Conservation (phyloP, 2,329 filamentous ascomycete species). For the Colletotrichum falcatum region DNA sequence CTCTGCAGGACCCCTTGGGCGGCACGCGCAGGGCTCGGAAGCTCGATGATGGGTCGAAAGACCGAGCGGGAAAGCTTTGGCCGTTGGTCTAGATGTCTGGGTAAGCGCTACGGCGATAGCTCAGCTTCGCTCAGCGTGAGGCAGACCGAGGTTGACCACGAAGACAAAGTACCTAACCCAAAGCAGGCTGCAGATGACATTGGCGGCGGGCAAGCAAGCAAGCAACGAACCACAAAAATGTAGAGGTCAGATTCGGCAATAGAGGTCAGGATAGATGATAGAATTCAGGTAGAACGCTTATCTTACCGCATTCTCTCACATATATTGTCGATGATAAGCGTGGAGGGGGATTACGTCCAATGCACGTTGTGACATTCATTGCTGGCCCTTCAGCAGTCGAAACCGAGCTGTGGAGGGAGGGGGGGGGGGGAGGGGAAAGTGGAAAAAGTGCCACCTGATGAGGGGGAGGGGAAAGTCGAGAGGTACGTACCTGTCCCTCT, state of each 20-base stretch:
- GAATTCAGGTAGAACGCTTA: neutral
- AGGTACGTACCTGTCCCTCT: constrained; percentile 21
- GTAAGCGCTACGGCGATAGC: neutral
- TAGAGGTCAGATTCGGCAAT: neutral
- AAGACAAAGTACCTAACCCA: neutral
- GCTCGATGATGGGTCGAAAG: neutral
- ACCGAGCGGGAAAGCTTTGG: constrained; percentile 12
- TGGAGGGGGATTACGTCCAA: constrained; percentile 9
- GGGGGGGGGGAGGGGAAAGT: constrained; percentile 20
- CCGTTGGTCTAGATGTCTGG: neutral
- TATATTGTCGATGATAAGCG: neutral
- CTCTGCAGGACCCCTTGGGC: neutral
- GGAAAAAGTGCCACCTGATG: constrained; percentile 31
- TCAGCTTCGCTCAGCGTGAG: neutral
- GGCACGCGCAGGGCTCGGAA: constrained; percentile 4
- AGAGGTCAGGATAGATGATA: neutral
- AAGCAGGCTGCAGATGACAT: neutral
- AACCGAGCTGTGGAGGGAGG: neutral
- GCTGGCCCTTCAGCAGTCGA: neutral
- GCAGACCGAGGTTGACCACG: neutral
- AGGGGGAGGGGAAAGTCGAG: constrained; percentile 15
- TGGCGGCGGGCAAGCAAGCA: neutral
- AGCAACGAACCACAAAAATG: neutral
- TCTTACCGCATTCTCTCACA: neutral
- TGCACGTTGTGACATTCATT: constrained; percentile 15